Evolutionary conservation across 306 rosid genomes (phyloP).

Genomic region (Casuarina equisetifolia): DNA sequence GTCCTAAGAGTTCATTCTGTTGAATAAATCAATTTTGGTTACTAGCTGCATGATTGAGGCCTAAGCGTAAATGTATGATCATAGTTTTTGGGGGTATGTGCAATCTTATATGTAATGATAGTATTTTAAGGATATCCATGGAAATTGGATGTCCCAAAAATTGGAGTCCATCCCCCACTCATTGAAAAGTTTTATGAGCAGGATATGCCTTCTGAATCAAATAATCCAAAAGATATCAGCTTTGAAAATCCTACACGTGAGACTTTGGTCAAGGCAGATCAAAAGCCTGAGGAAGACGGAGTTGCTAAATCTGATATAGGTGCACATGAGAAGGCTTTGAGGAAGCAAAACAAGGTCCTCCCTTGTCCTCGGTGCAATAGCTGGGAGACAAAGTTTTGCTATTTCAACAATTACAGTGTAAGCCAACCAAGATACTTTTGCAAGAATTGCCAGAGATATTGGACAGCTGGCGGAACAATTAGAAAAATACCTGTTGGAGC

Average conservation of each 20-base stretch:
- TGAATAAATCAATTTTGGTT: neutral
- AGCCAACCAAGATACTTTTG: constrained; percentile 70
- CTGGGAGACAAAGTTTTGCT: constrained; percentile 63
- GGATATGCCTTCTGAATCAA: constrained; percentile 19
- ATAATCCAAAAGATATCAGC: constrained; percentile 4
- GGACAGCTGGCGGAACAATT: constrained; percentile 73
- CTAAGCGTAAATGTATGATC: neutral
- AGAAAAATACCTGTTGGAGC: constrained; percentile 68
- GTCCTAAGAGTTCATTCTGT: constrained; percentile 1
- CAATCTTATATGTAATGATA: constrained; percentile 24
- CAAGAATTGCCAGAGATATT: constrained; percentile 66
- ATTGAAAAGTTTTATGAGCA: constrained; percentile 19
- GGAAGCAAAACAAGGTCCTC: constrained; percentile 57
- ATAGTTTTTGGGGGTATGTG: too few relatives aligned
- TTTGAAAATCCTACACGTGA: constrained; percentile 14
- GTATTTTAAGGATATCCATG: constrained; percentile 8
- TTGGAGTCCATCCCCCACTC: constrained; percentile 25
- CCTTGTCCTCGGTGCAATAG: constrained; percentile 69
- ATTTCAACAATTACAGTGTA: constrained; percentile 65
- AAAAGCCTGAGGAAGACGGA: constrained; percentile 29
- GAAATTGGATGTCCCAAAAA: constrained; percentile 11
- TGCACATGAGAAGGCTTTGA: constrained; percentile 41
- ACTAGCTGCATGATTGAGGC: constrained; percentile 8
- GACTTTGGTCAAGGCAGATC: constrained; percentile 20
- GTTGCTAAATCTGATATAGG: constrained; percentile 29